Evolutionary conservation across 1,139 yeast genomes (phyloP).

Genomic region (Taphrina populina): DNA sequence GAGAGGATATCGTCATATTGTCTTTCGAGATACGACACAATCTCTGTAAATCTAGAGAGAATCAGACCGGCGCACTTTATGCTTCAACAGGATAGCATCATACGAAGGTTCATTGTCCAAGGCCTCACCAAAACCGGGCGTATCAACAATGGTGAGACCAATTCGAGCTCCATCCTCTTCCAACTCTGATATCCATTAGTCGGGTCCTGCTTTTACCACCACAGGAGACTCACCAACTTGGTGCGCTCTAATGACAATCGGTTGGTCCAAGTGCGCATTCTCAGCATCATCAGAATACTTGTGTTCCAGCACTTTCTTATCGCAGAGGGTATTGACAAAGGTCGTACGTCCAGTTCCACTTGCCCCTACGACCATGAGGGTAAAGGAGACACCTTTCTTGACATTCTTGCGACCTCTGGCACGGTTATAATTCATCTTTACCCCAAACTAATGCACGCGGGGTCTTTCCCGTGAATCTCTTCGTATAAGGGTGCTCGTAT

Average conservation of each 20-base stretch:
- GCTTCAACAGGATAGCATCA: background rate
- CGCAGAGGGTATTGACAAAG: constrained; percentile 81
- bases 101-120: constrained; percentile 61
- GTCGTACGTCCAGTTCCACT: constrained; percentile 82
- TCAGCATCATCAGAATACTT: constrained; percentile 48
- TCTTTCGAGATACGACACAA: constrained; percentile 73
- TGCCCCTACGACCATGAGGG: constrained; percentile 73
- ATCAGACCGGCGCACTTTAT: background rate
- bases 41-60: constrained; percentile 56
- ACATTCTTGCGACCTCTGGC: constrained; percentile 34
- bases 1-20: constrained; percentile 89
- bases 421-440: constrained; percentile 22
- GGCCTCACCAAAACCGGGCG: constrained; percentile 93
- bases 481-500: no score
- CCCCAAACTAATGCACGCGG: background rate
- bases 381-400: constrained; percentile 55
- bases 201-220: background rate
- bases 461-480: no score
- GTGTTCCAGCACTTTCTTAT: constrained; percentile 64
- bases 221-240: constrained; percentile 21
- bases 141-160: constrained; percentile 77
- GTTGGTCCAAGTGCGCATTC: constrained; percentile 52
- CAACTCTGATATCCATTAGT: background rate
- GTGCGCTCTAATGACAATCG: constrained; percentile 52
- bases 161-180: constrained; percentile 68